Base-by-base conservation (phyloP, 495 filamentous ascomycete genomes). In the Tetracladium setigerum region DNA sequence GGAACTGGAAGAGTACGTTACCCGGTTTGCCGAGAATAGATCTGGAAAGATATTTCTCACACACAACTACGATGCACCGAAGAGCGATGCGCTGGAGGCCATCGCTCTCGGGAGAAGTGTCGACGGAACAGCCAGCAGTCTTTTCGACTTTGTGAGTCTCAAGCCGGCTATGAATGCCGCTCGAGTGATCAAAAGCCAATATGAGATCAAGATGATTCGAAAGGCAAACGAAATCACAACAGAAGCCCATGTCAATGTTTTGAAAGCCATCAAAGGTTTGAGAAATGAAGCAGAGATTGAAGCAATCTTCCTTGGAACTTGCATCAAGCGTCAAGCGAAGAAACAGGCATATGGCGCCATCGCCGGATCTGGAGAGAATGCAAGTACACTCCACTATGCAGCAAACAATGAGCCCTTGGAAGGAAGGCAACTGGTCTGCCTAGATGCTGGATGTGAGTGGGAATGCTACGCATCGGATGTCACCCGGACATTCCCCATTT, bases 291-390 rank as follows among this genome's bases (percentile, higher is more conserved):
- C 81, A 10, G 85, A 96, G 62, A 73, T 95, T 4, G 82, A 92
- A 59, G 89, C 77, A 2, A 64, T 83, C 2, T 95, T 95, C 59
- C 69, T 89, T 2, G 79, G 77, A 22, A 62, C 73, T n/a, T 89
- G 86, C 58, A 86, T 92, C 56, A 73, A 79, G 34, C 72, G 81
- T 58, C 86, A 84, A 22, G 81, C 81, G 10, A 77, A 76, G 34
- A 76, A 91, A 44, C 85, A 89, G 66, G 83, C 90, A 0, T 96
- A 96, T 67, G 82, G 84, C 55, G 78, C 81, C 30, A 94, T 95
- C 60, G 82, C 89, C 30, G 90, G 87, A 6, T 72, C 71, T 46
- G 90, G 89, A 4, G 72, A 77, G 6, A 78, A 84, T 12, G 87
- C 83, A 2, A 84, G 89, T 6, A 95, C 89, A 5, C 75, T 96